These are phyloP conservation scores for Jaapia argillacea DNA, from an alignment of 768 basidiomycete genomes.

Conservation along the genomic window DNA sequence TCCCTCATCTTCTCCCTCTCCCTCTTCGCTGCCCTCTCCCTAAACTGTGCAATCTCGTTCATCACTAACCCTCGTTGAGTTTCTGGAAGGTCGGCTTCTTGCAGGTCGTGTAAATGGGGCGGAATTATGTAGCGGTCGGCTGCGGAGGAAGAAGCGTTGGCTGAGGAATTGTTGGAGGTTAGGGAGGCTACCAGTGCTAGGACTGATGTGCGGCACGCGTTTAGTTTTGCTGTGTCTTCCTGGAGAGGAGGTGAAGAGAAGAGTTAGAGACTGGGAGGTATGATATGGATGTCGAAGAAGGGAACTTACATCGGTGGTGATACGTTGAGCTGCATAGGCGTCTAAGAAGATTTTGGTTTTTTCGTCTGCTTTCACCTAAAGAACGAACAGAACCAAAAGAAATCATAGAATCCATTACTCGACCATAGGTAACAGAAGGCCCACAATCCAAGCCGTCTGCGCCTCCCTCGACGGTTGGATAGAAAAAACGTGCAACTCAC, in stretches of 20 bases:
- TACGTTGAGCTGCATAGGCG: conserved; percentile 70
- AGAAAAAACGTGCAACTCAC: too few relatives aligned
- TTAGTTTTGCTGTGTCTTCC: conserved; percentile 60
- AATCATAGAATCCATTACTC: neutral
- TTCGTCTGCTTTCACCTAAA: conserved; percentile 92
- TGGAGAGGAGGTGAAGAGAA: conserved; percentile 19
- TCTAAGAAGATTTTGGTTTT: conserved; percentile 87
- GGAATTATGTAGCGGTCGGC: conserved; percentile 80
- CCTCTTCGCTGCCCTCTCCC: conserved; percentile 86
- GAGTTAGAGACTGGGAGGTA: conserved; percentile 1
- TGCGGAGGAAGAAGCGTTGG: neutral
- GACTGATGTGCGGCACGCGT: conserved; percentile 55
- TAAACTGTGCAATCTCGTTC: conserved; percentile 92
- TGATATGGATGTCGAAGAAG: neutral
- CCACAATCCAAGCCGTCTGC: too few relatives aligned
- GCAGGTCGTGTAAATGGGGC: conserved; percentile 93
- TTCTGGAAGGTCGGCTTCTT: conserved; percentile 95
- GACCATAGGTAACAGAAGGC: conserved; percentile 44
- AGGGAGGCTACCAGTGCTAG: conserved; percentile 28
- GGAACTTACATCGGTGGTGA: conserved; percentile 67
- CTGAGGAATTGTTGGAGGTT: neutral
- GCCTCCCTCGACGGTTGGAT: too few relatives aligned
- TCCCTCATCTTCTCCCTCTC: conserved; percentile 86
- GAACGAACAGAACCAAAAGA: conserved; percentile 28
- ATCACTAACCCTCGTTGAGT: conserved; percentile 88